Percentiles rank a stretch among this genome's conserved stretches.
These are phyloP conservation scores for Pythium monospermum DNA, from an alignment of 352 stramenopile genomes.

Conservation along the genomic window DNA sequence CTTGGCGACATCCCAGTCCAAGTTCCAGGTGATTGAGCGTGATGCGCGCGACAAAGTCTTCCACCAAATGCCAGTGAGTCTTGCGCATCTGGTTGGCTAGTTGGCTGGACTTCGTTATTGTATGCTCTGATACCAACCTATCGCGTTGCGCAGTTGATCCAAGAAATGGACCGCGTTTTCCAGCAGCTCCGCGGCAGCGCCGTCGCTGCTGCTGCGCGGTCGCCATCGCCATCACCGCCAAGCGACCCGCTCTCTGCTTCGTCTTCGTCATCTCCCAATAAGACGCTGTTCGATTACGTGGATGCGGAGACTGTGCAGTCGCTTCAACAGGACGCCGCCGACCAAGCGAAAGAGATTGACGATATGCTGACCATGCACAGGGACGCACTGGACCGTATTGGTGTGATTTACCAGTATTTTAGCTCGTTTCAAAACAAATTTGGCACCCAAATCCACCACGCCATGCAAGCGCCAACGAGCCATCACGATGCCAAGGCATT, in stretches of 20 bases:
- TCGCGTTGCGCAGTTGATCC: conserved; percentile 40
- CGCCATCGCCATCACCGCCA: too few relatives aligned
- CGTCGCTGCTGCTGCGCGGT: conserved; percentile 28
- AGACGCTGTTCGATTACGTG: conserved; percentile 84
- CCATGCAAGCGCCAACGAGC: conserved; percentile 19
- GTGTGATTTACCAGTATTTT: conserved; percentile 62
- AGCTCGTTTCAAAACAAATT: conserved; percentile 45
- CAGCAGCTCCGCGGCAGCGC: conserved; percentile 41
- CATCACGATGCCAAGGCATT: conserved; percentile 33
- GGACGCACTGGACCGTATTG: conserved; percentile 54
- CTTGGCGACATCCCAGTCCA: conserved; percentile 52
- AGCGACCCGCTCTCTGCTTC: too few relatives aligned
- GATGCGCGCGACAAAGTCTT: conserved; percentile 49
- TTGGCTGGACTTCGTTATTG: too few relatives aligned
- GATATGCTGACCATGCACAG: conserved; percentile 58
- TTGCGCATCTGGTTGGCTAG: not conserved
- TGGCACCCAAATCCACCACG: conserved; percentile 24
- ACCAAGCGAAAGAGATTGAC: conserved; percentile 74
- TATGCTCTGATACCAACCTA: not conserved
- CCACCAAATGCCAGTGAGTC: conserved; percentile 50
- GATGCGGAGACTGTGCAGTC: conserved; percentile 77
- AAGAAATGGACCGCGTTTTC: conserved; percentile 76
- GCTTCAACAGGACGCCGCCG: conserved; percentile 66
- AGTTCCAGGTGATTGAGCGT: conserved; percentile 40
- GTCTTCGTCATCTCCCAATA: conserved; percentile 24